Conservation (phyloP, 345 rosid species). For the Eucalyptus camaldulensis region DNA sequence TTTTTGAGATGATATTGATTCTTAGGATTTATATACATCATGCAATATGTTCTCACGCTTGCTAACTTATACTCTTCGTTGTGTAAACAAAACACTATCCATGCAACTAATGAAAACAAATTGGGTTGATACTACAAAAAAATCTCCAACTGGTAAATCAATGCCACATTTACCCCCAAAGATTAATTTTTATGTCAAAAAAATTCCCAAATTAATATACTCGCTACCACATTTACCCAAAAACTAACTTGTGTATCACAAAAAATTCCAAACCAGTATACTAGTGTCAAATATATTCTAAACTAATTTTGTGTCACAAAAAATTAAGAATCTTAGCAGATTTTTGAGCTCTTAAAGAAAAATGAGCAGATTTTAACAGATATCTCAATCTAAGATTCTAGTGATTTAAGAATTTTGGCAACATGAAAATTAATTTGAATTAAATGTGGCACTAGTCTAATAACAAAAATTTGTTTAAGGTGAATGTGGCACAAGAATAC, state of each 20-base stretch:
- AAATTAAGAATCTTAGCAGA: not conserved
- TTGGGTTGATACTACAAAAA: not conserved
- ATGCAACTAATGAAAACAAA: not conserved
- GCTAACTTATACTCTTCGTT: not conserved
- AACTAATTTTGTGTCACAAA: not conserved
- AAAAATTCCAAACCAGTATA: not conserved
- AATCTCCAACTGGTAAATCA: rapidly evolving
- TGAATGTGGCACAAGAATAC: not conserved
- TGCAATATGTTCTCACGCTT: not conserved
- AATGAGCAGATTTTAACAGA: not conserved
- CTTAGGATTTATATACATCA: not conserved
- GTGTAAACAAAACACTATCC: not conserved
- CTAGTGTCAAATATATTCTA: not conserved
- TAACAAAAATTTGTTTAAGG: not conserved
- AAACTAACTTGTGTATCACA: not conserved
- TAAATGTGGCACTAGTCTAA: not conserved
- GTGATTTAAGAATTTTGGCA: not conserved
- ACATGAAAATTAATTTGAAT: not conserved
- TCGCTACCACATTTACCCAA: not conserved
- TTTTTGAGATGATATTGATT: not conserved
- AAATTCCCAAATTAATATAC: not conserved
- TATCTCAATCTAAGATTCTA: not conserved
- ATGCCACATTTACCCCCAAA: not conserved
- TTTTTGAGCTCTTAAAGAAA: not conserved
- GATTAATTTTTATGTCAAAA: not conserved